phyloP scores from a whole-genome alignment of 1,139 yeast genomes.

The Sugiyamaella xylanicola region DNA sequence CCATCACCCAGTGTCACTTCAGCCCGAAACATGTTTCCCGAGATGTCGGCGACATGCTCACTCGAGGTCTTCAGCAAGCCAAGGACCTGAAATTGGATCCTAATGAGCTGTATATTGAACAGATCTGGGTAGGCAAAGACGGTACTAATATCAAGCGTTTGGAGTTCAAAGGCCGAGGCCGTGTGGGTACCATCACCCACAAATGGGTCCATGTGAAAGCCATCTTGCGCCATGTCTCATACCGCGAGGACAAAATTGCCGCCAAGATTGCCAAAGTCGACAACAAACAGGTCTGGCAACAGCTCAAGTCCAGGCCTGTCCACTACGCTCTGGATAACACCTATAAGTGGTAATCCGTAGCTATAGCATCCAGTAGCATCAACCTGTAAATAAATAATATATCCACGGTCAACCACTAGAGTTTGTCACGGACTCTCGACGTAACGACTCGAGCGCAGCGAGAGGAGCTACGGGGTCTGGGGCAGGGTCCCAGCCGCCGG shows the following conservation, averaged over 20 bases:
- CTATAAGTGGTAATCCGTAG: conserved; percentile 40
- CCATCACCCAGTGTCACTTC: conserved; percentile 92
- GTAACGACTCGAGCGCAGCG: too few species aligned
- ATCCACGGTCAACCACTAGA: too few species aligned
- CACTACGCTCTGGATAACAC: conserved; percentile 33
- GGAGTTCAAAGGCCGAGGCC: conserved; percentile 91
- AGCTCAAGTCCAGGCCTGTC: conserved; percentile 34
- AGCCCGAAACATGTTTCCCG: conserved; percentile 76
- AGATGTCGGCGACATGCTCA: conserved; percentile 75
- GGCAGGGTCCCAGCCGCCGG: too few species aligned
- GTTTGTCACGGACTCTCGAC: too few species aligned
- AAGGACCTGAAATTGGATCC: conserved; percentile 59
- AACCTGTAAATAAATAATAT: conserved; percentile 14
- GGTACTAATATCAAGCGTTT: conserved; percentile 70
- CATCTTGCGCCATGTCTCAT: conserved; percentile 63
- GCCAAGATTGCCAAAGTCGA: conserved; percentile 50
- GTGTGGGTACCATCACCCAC: conserved; percentile 76
- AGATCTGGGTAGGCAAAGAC: conserved; percentile 92
- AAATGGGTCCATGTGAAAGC: conserved; percentile 81
- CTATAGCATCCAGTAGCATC: not conserved
- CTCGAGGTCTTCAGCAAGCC: conserved; percentile 73
- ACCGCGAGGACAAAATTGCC: conserved; percentile 55
- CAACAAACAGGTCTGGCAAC: conserved; percentile 35
- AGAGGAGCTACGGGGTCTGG: too few species aligned
- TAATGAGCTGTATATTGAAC: conserved; percentile 68